A percentile compares a stretch with the other conserved stretches of the same genome.
phyloP scores from a whole-genome alignment of 257 asterid genomes.

The Gardenia jasminoides region DNA sequence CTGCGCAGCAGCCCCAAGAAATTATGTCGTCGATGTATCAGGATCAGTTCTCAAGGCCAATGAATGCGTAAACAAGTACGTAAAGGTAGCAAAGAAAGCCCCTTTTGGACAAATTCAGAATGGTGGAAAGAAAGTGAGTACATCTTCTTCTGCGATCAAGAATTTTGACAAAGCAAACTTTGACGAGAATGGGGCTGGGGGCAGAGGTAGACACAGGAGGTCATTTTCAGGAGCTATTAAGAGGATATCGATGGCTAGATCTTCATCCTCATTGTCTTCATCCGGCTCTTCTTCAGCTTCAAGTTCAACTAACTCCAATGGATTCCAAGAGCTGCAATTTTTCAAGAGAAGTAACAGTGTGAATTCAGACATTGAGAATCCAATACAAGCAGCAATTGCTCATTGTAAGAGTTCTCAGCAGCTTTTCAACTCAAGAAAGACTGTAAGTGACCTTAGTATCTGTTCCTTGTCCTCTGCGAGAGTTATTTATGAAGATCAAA shows the following conservation, averaged over 20 bases:
- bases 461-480: constrained; percentile 42
- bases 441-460: constrained; percentile 34
- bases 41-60: constrained; percentile 29
- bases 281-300: constrained; percentile 36
- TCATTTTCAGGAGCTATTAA: constrained; percentile 81
- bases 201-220: constrained; percentile 48
- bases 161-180: constrained; percentile 24
- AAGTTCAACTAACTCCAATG: constrained; percentile 28
- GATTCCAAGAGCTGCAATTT: constrained; percentile 31
- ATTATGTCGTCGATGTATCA: constrained; percentile 13
- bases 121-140: constrained; percentile 5
- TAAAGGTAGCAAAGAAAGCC: constrained; percentile 19
- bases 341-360: constrained; percentile 46
- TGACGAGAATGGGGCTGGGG: constrained; percentile 21
- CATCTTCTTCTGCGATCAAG: constrained; percentile 13
- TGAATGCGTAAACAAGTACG: constrained; percentile 1
- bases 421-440: constrained; percentile 33
- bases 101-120: constrained; percentile 58
- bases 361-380: constrained; percentile 58
- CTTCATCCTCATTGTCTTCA: constrained; percentile 30
- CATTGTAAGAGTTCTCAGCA: constrained; percentile 78
- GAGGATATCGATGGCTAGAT: constrained; percentile 44
- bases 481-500: constrained; percentile 40
- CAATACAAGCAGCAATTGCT: constrained; percentile 93
- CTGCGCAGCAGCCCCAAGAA: constrained; percentile 29